These are phyloP conservation scores for Yamadazyma jaroonii DNA, from an alignment of 1,139 yeast genomes.

Conservation along the genomic window DNA sequence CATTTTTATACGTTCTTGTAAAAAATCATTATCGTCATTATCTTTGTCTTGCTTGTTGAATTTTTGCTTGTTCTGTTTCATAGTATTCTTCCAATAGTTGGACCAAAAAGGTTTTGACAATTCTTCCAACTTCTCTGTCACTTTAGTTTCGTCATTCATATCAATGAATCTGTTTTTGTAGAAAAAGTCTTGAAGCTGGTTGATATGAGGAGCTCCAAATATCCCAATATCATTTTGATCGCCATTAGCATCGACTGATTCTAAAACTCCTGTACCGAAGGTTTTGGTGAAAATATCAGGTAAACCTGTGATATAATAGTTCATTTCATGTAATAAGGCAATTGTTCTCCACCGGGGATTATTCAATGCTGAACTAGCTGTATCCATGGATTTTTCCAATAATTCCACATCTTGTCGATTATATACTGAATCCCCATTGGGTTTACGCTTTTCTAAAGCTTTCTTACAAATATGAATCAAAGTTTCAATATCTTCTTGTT, in stretches of 20 bases:
- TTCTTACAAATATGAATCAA: slow-evolving; percentile 47
- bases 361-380: slow-evolving; percentile 46
- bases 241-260: slow-evolving; percentile 14
- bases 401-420: slow-evolving; percentile 33
- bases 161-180: slow-evolving; percentile 48
- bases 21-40: slow-evolving; percentile 17
- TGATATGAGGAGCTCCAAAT: slow-evolving; percentile 62
- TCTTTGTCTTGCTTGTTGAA: slow-evolving; percentile 27
- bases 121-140: slow-evolving; percentile 27
- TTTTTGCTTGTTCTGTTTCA: slow-evolving; percentile 30
- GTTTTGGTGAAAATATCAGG: slow-evolving; percentile 36
- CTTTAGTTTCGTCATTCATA: slow-evolving; percentile 22
- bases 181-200: slow-evolving; percentile 49
- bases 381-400: slow-evolving; percentile 38
- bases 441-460: slow-evolving; percentile 37
- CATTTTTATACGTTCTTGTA: slow-evolving; percentile 14
- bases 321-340: slow-evolving; percentile 62
- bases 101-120: slow-evolving; percentile 48
- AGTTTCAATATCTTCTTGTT: slow-evolving; percentile 52
- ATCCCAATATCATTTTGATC: slow-evolving; percentile 31
- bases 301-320: slow-evolving; percentile 45
- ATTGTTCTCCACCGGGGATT: slow-evolving; percentile 57
- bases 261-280: slow-evolving; percentile 43
- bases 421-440: slow-evolving; percentile 26
- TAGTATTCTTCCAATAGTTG: slow-evolving; percentile 46